Evolutionary conservation across 1,284 basidiomycete species (phyloP), one percentile per base, ranked within the genome.

Genomic region (Lignosus rhinocerotis): DNA sequence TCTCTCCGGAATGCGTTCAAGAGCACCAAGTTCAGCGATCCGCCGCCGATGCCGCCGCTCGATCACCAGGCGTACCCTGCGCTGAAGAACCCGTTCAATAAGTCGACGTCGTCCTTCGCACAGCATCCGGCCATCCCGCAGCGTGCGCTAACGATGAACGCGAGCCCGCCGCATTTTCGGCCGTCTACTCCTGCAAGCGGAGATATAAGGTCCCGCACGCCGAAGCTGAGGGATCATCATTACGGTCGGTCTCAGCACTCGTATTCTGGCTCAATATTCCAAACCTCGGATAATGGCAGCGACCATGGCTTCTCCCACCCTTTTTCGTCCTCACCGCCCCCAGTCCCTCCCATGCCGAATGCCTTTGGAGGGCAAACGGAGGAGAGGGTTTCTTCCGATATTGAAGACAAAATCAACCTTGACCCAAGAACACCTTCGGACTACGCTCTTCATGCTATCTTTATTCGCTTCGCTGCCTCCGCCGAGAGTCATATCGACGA

Each of bases 1-100:
- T 94, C 90, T 8, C 84, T 96, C 56, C 87, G 92, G 52, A 94
- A 94, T 71, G 92, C 92, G 4, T 94, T 96, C 82, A 94, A 93
- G 73, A 78, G 82, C 59, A 75, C 79, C 33, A 87, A 85, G 73
- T 79, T 70, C 59, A 80, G 70, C 48, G 69, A 74, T 11, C 52
- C 63, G 57, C 84, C 87, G 16, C 88, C 90, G 7, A 76, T 92
- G 48, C 88, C 90, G 16, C 75, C 77, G 34, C 73, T 90, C 44
- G 88, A 90, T 56, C 79, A 83, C 56, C 79, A 87, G 58, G 79
- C 75, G 7, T 87, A 88, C 68, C 86, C 88, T 19, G 84, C 82
- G 39, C 72, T 91, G 63, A 89, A 86, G 73, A 88, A 89, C 69
- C 87, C 90, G 0, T 92, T 91, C 74, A 90, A 87, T 71, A 84